phyloP scores from a whole-genome alignment of 768 basidiomycete genomes.

The Kwoniella sp. region DNA sequence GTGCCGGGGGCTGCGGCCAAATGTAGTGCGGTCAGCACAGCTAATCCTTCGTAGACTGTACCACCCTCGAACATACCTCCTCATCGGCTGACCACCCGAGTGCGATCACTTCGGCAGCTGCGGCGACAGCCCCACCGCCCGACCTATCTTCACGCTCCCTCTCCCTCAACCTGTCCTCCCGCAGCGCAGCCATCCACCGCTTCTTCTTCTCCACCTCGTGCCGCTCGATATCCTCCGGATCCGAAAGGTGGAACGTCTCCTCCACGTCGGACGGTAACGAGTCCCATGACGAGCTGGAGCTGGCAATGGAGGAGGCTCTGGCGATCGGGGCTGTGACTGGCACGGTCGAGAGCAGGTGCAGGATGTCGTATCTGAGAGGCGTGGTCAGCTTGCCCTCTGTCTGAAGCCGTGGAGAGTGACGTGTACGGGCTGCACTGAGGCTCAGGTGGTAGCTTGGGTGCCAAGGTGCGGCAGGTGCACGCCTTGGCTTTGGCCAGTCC shows the following conservation, averaged over 20 bases:
- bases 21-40: neutral
- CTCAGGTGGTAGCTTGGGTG: no score
- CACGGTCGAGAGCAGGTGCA: conserved; percentile 64
- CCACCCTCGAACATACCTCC: no score
- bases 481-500: no score
- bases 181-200: conserved; percentile 57
- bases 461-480: no score
- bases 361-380: conserved; percentile 66
- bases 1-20: conserved; percentile 48
- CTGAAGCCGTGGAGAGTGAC: neutral
- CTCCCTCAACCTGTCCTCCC: conserved; percentile 61
- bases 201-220: conserved; percentile 66
- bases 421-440: no score
- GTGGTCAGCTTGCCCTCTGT: neutral
- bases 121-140: conserved; percentile 65
- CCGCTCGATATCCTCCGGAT: conserved; percentile 61
- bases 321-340: no score
- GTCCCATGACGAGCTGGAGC: conserved; percentile 58
- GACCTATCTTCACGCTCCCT: conserved; percentile 55
- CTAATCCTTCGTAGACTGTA: no score
- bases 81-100: conserved; percentile 18
- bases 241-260: conserved; percentile 75
- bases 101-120: no score
- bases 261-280: conserved; percentile 80
- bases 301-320: no score